Evolutionary conservation across 345 rosid species (phyloP).

Genomic region (Lenwebbia sp.): DNA sequence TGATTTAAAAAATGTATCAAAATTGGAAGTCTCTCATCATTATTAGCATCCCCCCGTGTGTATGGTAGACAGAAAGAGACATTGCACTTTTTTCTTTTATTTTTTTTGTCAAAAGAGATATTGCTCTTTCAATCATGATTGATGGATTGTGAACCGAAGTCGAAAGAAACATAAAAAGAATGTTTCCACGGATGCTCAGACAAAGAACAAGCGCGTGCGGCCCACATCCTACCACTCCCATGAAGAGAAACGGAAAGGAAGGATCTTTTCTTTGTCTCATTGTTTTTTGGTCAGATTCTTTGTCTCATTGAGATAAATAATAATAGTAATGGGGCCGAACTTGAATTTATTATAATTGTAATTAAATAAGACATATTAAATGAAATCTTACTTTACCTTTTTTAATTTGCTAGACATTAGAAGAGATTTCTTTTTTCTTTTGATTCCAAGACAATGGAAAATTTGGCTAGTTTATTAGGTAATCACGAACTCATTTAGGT

Average conservation of each 20-base stretch:
- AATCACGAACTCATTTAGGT: too few species aligned
- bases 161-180: too few species aligned
- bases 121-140: too few species aligned
- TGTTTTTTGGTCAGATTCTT: too few species aligned
- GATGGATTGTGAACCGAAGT: too few species aligned
- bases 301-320: background rate
- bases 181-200: background rate
- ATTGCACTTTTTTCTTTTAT: too few species aligned
- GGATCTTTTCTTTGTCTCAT: background rate
- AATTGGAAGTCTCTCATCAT: background rate
- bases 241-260: background rate
- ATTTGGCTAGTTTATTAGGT: too few species aligned
- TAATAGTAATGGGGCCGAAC: background rate
- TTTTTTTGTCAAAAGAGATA: too few species aligned
- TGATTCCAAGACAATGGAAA: too few species aligned
- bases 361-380: background rate
- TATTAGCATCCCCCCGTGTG: background rate
- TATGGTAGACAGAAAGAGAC: background rate
- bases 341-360: background rate
- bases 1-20: background rate
- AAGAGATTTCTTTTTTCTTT: too few species aligned
- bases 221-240: background rate
- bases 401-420: too few species aligned
- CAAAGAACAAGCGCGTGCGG: background rate
- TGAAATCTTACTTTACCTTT: too few species aligned